Evolutionary conservation across 805 yeast species (phyloP), one percentile per base, ranked within the genome.

Genomic region (Pichia kluyveri): DNA sequence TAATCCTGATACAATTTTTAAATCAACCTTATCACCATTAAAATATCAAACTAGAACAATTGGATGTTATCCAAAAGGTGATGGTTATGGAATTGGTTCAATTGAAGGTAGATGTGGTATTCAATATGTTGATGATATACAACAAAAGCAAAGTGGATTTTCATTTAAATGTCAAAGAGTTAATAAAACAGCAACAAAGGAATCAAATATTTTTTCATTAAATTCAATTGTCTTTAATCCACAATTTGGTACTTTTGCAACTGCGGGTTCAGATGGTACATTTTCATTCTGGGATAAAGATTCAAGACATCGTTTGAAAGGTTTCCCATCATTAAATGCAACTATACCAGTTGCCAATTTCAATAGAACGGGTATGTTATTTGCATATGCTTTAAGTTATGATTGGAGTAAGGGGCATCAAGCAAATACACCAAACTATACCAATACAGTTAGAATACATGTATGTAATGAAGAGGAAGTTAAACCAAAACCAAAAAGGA

Each of bases 271-370:
- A 26, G 99, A 93, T 66, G 99, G 99, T 23, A 75, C 90, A 14
- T 83, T 90, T 70, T 82, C 89, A 58, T 84, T 87, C 70, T 93
- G 99, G 99, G 98, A 93, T 65, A 88, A 87, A 65, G 96, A 88
- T 58, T 84, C 93, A 46, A 80, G 83, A 62, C 95, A 86, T 62
- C 76, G 98, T 57, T 76, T 93, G 55, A 86, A 83, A 67, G 86
- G 83, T 34, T 85, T 79, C 70, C 88, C 95, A 6, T 67, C 77
- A 10, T 71, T 83, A 15, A 76, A 75, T 45, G 76, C 79, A 37
- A 73, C 95, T 0, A 82, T 93, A 46, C 75, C 95, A 0, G 80
- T 84, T 38, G 76, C 89, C 1, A 80, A 81, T 5, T 93, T 91
- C 71, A 93, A 88, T 68, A 73, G 86, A 54, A 80, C 73, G 43